Evolutionary conservation across 768 basidiomycete species (phyloP).

Genomic region (Psilocybe tampanensis): DNA sequence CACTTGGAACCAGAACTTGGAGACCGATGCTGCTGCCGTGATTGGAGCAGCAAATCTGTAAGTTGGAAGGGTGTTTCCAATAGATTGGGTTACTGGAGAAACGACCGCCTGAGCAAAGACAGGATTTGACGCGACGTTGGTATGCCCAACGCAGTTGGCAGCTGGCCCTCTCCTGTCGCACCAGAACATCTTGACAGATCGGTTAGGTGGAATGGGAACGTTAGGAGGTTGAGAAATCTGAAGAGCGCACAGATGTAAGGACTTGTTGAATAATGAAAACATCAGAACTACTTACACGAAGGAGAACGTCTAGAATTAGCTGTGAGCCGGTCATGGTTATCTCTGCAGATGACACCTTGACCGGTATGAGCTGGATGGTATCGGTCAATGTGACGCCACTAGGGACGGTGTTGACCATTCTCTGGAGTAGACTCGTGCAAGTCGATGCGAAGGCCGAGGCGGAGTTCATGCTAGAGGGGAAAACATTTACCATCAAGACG

Average conservation of each 20-base stretch:
- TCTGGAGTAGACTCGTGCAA: conserved; percentile 36
- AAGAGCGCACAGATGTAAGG: conserved; percentile 9
- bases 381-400: conserved; percentile 39
- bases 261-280: conserved; percentile 13
- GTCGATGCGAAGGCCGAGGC: conserved; percentile 29
- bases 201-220: conserved; percentile 23
- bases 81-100: conserved; percentile 13
- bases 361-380: conserved; percentile 35
- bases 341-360: conserved; percentile 21
- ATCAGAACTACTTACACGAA: conserved; percentile 10
- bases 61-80: conserved; percentile 29
- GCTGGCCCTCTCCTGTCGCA: conserved; percentile 22
- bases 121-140: conserved; percentile 23
- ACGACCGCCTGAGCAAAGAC: conserved; percentile 32
- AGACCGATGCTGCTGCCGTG: conserved; percentile 30
- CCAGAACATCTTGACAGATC: conserved; percentile 11
- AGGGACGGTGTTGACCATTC: conserved; percentile 49
- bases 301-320: neutral
- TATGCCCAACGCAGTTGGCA: neutral
- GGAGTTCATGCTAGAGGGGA: conserved; percentile 25
- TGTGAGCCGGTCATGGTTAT: neutral
- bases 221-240: conserved; percentile 12
- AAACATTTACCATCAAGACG: neutral
- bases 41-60: conserved; percentile 37
- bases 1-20: conserved; percentile 42